Conservation (phyloP, 192 early-diverging fungal species). For the Helicostylum pulchrum region DNA sequence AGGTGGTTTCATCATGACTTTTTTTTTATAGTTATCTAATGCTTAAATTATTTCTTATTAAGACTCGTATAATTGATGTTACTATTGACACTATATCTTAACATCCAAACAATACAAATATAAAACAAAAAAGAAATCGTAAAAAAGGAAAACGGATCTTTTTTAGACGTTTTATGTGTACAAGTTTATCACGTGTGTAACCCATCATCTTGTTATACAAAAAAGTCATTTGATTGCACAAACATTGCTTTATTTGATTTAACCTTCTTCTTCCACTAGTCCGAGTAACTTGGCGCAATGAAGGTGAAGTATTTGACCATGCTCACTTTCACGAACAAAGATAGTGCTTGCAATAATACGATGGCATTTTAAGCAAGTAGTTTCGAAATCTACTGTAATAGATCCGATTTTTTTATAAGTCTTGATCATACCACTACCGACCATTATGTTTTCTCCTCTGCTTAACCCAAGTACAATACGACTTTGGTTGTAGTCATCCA, state of each 20-base stretch:
- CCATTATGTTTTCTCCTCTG: conserved; percentile 48
- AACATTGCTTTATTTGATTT: not conserved
- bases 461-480: conserved; percentile 47
- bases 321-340: conserved; percentile 38
- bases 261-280: not conserved
- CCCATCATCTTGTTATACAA: no score
- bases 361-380: conserved; percentile 40
- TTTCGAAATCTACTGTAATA: conserved; percentile 37
- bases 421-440: conserved; percentile 39
- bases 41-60: no score
- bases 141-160: not conserved
- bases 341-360: conserved; percentile 36
- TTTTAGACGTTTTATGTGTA: no score
- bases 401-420: conserved; percentile 40
- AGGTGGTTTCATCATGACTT: conserved; percentile 3
- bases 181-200: no score
- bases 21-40: no score
- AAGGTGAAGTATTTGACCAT: conserved; percentile 37
- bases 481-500: conserved; percentile 44
- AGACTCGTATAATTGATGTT: no score
- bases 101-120: not conserved
- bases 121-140: not conserved
- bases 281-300: conserved; percentile 33
- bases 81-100: no score
- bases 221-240: no score